These are phyloP conservation scores for Mycena leptocephala DNA, from an alignment of 768 basidiomycete species.

Conservation along the genomic window DNA sequence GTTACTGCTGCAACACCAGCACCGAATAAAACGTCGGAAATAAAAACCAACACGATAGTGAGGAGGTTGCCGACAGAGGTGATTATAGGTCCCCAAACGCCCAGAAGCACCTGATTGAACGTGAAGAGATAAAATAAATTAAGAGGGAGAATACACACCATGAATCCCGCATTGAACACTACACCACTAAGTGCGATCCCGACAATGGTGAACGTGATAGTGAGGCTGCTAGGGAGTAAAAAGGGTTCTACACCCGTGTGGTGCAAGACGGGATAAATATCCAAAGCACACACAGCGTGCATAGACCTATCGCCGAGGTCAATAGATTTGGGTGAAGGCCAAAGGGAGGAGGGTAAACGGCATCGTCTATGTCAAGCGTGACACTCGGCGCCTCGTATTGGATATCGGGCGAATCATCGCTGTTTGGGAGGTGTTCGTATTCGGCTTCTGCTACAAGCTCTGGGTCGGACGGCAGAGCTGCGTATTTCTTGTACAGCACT, in stretches of 20 bases:
- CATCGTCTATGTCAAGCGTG: conserved; percentile 45
- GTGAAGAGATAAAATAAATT: conserved; percentile 11
- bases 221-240: conserved; percentile 68
- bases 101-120: conserved; percentile 76
- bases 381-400: conserved; percentile 30
- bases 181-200: conserved; percentile 83
- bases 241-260: conserved; percentile 78
- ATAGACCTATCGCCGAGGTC: conserved; percentile 85
- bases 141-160: conserved; percentile 66
- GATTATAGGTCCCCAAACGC: conserved; percentile 91
- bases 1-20: conserved; percentile 75
- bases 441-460: conserved; percentile 59
- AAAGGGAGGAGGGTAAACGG: conserved; percentile 78
- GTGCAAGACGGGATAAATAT: conserved; percentile 83
- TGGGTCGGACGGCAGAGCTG: conserved; percentile 78
- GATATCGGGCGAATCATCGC: conserved; percentile 48
- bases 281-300: conserved; percentile 84
- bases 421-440: conserved; percentile 64
- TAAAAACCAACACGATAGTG: conserved; percentile 92
- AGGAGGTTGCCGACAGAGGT: conserved; percentile 93
- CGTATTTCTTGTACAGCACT: conserved; percentile 88
- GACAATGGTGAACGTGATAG: conserved; percentile 67
- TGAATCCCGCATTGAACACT: conserved; percentile 88
- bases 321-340: conserved; percentile 90
- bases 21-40: conserved; percentile 85